These are phyloP conservation scores for Sugiyamaella grinbergsii DNA, from an alignment of 1,139 yeast species.

Conservation along the genomic window DNA sequence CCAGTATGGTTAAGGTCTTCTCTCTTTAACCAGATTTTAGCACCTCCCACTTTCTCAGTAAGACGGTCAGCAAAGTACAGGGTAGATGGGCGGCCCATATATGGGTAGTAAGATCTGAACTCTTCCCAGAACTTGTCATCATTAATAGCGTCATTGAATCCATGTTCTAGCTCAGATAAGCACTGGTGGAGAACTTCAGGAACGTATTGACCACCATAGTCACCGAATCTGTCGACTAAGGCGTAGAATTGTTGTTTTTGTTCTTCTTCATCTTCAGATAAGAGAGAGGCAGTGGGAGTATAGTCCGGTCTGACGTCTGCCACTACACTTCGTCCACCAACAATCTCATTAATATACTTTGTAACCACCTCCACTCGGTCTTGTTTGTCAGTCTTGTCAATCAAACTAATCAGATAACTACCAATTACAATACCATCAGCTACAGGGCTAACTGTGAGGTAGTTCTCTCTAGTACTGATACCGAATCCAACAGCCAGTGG, in stretches of 20 bases:
- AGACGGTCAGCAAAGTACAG: conserved; percentile 89
- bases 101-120: conserved; percentile 74
- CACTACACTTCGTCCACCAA: conserved; percentile 57
- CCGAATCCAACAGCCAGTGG: conserved; percentile 98
- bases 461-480: conserved; percentile 91
- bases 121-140: conserved; percentile 95
- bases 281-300: not conserved
- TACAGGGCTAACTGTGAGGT: conserved; percentile 68
- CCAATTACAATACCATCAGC: conserved; percentile 97
- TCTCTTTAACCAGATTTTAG: conserved; percentile 96
- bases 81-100: conserved; percentile 95
- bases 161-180: conserved; percentile 81
- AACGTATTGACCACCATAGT: conserved; percentile 97
- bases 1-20: conserved; percentile 99
- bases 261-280: conserved; percentile 10
- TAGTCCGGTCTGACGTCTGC: conserved; percentile 20
- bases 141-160: conserved; percentile 82
- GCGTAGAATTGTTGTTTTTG: conserved; percentile 18
- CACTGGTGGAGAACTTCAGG: conserved; percentile 96
- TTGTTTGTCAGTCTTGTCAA: conserved; percentile 63
- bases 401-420: conserved; percentile 70
- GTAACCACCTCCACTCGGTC: conserved; percentile 63
- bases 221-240: conserved; percentile 63
- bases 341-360: conserved; percentile 66
- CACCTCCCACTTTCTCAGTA: conserved; percentile 91